Evolutionary conservation across 768 basidiomycete genomes (phyloP).

Genomic region (Pleurotus salmoneostramineus): DNA sequence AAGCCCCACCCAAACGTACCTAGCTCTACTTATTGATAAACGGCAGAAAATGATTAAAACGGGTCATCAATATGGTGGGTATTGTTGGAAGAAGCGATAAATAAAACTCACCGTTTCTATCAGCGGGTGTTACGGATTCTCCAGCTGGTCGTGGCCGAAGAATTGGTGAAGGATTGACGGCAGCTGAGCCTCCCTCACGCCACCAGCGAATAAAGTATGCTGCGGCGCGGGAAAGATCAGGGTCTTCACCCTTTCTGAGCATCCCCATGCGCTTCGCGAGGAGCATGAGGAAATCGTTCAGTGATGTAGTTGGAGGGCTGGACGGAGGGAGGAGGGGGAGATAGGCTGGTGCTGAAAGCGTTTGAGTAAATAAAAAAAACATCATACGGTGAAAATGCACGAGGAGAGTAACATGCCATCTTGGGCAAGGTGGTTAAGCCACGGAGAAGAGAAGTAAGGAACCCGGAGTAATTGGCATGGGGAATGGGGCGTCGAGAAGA

Average conservation of each 20-base stretch:
- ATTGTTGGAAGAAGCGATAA: too few species aligned
- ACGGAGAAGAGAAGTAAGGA: background rate
- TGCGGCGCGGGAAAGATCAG: slow-evolving; percentile 69
- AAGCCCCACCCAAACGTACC: slow-evolving; percentile 75
- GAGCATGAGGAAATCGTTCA: slow-evolving; percentile 61
- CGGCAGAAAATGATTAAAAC: too few species aligned
- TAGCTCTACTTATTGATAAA: background rate
- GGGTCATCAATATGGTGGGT: too few species aligned
- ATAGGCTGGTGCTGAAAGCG: slow-evolving; percentile 61
- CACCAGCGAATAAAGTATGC: slow-evolving; percentile 86
- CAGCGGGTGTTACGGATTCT: slow-evolving; percentile 5
- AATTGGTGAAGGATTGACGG: slow-evolving; percentile 41
- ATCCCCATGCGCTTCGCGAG: slow-evolving; percentile 80
- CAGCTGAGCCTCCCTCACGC: slow-evolving; percentile 64
- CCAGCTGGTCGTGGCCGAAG: background rate
- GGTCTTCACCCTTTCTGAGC: slow-evolving; percentile 70
- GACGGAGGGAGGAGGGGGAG: slow-evolving; percentile 54
- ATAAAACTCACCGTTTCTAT: background rate
- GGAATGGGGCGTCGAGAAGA: slow-evolving; percentile 9
- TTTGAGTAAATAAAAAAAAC: background rate
- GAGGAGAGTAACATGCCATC: background rate
- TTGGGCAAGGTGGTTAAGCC: background rate
- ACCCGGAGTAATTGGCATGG: slow-evolving; percentile 8
- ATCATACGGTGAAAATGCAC: background rate
- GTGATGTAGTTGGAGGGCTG: slow-evolving; percentile 53